These are phyloP conservation scores for Pythium aristosporum DNA, from an alignment of 352 stramenopile species.

Conservation along the genomic window DNA sequence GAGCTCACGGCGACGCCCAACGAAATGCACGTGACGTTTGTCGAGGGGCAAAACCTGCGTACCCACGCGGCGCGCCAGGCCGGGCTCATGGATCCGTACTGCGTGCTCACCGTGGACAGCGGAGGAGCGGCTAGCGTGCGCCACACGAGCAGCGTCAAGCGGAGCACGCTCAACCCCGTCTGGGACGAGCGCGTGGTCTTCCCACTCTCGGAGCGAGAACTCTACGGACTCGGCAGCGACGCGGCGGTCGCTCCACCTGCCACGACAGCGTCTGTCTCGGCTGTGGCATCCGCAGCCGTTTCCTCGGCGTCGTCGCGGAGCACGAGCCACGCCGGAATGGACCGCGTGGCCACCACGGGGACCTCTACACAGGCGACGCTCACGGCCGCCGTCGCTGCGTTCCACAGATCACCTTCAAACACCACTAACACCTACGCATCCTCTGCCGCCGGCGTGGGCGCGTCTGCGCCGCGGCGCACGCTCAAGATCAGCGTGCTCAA, in stretches of 20 bases:
- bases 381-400: conserved; percentile 9
- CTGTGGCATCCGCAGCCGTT: neutral
- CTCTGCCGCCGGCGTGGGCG: conserved; percentile 6
- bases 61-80: conserved; percentile 32
- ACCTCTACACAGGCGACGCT: conserved; percentile 14
- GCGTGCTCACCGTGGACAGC: conserved; percentile 36
- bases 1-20: conserved; percentile 36
- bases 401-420: neutral
- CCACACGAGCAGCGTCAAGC: conserved; percentile 42
- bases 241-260: neutral
- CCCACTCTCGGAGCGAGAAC: conserved; percentile 28
- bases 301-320: conserved; percentile 19
- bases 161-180: conserved; percentile 34
- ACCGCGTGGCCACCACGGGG: conserved; percentile 2
- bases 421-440: neutral
- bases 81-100: conserved; percentile 50
- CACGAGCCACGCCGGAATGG: conserved; percentile 17
- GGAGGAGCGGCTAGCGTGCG: conserved; percentile 26
- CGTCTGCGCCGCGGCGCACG: conserved; percentile 24
- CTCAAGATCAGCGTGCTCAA: conserved; percentile 54
- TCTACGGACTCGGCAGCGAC: conserved; percentile 18
- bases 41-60: conserved; percentile 51
- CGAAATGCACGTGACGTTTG: conserved; percentile 53
- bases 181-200: conserved; percentile 39
- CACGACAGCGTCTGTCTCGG: neutral